Evolutionary conservation across 768 basidiomycete genomes (phyloP), one percentile per base, ranked within the genome.

Genomic region (Xanthoconium purpureum): DNA sequence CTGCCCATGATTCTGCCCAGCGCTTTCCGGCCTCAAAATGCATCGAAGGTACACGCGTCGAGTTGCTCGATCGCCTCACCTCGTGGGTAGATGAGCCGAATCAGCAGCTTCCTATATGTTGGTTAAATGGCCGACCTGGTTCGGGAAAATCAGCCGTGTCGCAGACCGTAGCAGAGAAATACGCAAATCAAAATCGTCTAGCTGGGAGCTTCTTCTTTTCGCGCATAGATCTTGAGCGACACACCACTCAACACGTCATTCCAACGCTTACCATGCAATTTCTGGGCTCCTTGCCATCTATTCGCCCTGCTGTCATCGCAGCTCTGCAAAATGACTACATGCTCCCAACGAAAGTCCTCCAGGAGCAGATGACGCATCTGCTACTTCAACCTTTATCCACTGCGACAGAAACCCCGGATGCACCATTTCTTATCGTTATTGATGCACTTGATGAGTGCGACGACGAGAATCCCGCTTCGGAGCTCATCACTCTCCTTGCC

Each of bases 131-230:
- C 24, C 45, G 61, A 5, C 67, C 66, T 39, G 66, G 66, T 12
- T 68, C 61, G n/a, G 66, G 66, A 2, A 67, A 67, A 47, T 67
- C 66, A 8, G 66, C 66, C 1, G 64, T 76, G 13, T 63, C 64
- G 14, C 73, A 73, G 38, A 70, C 71, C 0, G 57, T 73, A 1
- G 67, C 71, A 13, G 63, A 73, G 55, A 66, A 58, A 32, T 67
- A 61, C 40, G 52, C 55, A 42, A 35, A 24, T 28, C 33, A 58
- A 53, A 17, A 48, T 15, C 64, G 66, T 7, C 64, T 74, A 11
- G 70, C 68, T 32, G 73, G 70, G 0, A 71, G 68, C 46, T 76
- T 73, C 60, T 75, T 75, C 57, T 74, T 75, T 61, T 74, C 68
- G 0, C 58, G 68, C n/a, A 60, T 63, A 14, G 67, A 68, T 36